Base-by-base conservation (phyloP, 257 asterid species). In the Gentiana macrophylla region DNA sequence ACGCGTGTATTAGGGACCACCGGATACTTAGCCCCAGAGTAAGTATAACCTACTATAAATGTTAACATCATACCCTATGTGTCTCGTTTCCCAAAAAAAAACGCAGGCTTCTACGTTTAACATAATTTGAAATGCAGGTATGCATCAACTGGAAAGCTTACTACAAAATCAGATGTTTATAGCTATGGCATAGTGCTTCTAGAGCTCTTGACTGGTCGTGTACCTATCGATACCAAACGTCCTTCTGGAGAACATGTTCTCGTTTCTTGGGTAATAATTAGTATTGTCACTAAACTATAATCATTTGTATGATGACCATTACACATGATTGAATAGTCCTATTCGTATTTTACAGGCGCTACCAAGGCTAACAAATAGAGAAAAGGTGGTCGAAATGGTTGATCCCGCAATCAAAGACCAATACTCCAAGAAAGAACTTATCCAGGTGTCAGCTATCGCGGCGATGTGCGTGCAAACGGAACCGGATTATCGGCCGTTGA, bases 11-110 rank as follows among this genome's bases (percentile, higher is more conserved):
- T 84, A 44, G 95, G 95, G 70, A 84, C 94, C 65, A 86, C 91
- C 0, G 95, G 94, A 35, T 86, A 86, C 67, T 67, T 86, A 62
- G 94, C 95, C 62, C 95, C 95, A 2, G 95, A 86, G 95, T 86
- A 54, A 81, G 94, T 76, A 8, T 35, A 24, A 24, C 24, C 24
- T 24, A 24, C 24, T 24, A 24, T 24, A 41, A 41, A 41, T 48
- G 3, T 32, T 13, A 32, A 56, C 51, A 24, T 24, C 24, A 24
- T 24, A 24, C 24, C 24, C 24, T 24, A 24, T 24, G 24, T 24
- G 24, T 24, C 24, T 24, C 24, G 1, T 24, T 24, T 24, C 24
- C 24, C 1, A 0, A 24, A 24, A 24, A 15, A 24, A 24, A 24
- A 24, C 24, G 24, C 24, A 24, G 24, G 24, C 24, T 24, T 45